Base-by-base conservation (phyloP, 129 eudicot genomes). In the carrot (Daucus carota) region DNA sequence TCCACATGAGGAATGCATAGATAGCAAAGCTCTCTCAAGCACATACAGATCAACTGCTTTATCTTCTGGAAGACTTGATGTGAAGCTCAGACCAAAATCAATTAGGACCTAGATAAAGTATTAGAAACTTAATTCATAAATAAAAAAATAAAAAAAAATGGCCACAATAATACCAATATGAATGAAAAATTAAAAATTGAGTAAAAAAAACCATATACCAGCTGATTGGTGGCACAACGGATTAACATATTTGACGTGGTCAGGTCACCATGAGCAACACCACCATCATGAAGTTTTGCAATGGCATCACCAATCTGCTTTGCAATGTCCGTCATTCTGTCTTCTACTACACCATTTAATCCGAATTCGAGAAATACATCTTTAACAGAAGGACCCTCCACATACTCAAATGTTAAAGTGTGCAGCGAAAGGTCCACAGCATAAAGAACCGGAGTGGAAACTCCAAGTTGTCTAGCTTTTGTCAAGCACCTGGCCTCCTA, bases 1-100 rank as follows among this genome's bases (percentile, higher is more conserved):
- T 50, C 97, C 99, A 79, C 96, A 91, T 22, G 99, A 91, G 80
- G 99, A 94, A 85, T 94, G 99, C 99, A 94, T 94, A 0, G 99
- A 91, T 7, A 91, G 86, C 85, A 94, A 89, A 29, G 97, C 99
- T 84, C 97, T 82, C 81, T 94, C 99, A 59, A 94, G 89, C 54
- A 94, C 99, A 77, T 91, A 94, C 12, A 94, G 82, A 79, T 94
- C 99, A 77, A 94, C 99, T 75, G 92, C 99, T 94, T 94, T 94
- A 85, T 94, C 97, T 89, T 94, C 99, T 32, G 97, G 97, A 75
- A 94, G 90, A 70, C 93, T 91, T 43, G 99, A 94, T 29, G 85
- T 86, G 73, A 86, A 94, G 84, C 99, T 89, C 82, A 94, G 72
- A 75, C 97, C 98, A 87, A 94, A 91, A 83, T 94, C 98, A 74